Evolutionary conservation across 495 filamentous ascomycete genomes (phyloP).

Genomic region (Xylaria grammica): DNA sequence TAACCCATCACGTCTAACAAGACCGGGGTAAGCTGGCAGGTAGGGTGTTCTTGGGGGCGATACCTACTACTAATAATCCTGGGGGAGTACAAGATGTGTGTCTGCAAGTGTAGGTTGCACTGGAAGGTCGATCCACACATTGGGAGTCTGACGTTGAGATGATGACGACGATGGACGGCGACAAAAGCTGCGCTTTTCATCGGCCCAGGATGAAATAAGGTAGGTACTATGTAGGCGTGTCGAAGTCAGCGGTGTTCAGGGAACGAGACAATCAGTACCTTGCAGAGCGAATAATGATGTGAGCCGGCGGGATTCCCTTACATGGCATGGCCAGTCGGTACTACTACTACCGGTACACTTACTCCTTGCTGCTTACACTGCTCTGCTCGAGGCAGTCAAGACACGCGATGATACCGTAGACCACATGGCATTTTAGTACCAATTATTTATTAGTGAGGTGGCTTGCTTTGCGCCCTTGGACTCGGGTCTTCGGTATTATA

Average conservation of each 20-base stretch:
- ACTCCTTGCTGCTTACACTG: background rate
- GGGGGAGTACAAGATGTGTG: slow-evolving; percentile 21
- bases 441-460: slow-evolving; percentile 21
- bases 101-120: slow-evolving; percentile 15
- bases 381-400: background rate
- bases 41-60: slow-evolving; percentile 19
- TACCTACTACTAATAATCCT: slow-evolving; percentile 9
- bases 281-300: slow-evolving; percentile 19
- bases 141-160: slow-evolving; percentile 12
- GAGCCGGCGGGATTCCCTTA: slow-evolving; percentile 18
- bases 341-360: no score
- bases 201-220: slow-evolving; percentile 1
- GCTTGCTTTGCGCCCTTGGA: slow-evolving; percentile 23
- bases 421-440: slow-evolving; percentile 24
- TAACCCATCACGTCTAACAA: slow-evolving; percentile 24
- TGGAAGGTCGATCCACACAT: background rate
- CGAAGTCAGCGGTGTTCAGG: slow-evolving; percentile 7
- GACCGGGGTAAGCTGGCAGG: slow-evolving; percentile 15
- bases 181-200: slow-evolving; percentile 16
- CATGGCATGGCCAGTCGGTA: slow-evolving; percentile 16
- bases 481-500: slow-evolving; percentile 11
- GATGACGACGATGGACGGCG: slow-evolving; percentile 6
- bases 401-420: slow-evolving; percentile 26
- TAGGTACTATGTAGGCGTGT: no score
- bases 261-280: slow-evolving; percentile 21